Conservation (phyloP, 1,139 yeast species). For the Nakaseomyces sp. region DNA sequence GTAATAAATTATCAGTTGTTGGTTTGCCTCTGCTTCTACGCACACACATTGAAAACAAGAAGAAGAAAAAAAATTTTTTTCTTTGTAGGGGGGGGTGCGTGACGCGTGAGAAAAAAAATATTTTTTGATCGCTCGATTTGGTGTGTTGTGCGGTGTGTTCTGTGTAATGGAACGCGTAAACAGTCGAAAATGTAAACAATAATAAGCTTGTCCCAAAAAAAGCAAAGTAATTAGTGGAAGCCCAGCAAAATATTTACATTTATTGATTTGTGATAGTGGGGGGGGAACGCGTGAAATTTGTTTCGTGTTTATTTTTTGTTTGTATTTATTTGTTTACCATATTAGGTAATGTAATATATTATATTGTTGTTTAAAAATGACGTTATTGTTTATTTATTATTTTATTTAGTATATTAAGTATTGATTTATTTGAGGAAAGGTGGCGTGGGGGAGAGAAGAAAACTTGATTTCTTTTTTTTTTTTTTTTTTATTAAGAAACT, state of each 20-base stretch:
- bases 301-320: neutral
- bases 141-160: neutral
- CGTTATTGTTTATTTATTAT: too few species aligned
- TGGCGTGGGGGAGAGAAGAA: neutral
- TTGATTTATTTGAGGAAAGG: too few species aligned
- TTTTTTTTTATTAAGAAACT: neutral
- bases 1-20: too few species aligned
- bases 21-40: too few species aligned
- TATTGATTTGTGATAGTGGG: neutral
- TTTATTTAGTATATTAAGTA: too few species aligned
- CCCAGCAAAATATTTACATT: neutral
- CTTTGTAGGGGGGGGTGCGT: too few species aligned
- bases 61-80: too few species aligned
- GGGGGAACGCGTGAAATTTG: constrained; percentile 1
- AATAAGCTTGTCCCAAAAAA: neutral
- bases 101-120: constrained; percentile 4
- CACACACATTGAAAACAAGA: too few species aligned
- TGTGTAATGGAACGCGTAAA: neutral
- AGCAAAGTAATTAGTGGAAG: neutral
- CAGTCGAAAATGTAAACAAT: constrained; percentile 3
- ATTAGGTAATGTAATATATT: neutral
- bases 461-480: neutral
- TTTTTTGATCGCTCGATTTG: neutral
- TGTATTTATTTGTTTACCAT: neutral
- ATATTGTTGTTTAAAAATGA: too few species aligned